Conservation (phyloP, 306 rosid species). For the Acacia confusa region DNA sequence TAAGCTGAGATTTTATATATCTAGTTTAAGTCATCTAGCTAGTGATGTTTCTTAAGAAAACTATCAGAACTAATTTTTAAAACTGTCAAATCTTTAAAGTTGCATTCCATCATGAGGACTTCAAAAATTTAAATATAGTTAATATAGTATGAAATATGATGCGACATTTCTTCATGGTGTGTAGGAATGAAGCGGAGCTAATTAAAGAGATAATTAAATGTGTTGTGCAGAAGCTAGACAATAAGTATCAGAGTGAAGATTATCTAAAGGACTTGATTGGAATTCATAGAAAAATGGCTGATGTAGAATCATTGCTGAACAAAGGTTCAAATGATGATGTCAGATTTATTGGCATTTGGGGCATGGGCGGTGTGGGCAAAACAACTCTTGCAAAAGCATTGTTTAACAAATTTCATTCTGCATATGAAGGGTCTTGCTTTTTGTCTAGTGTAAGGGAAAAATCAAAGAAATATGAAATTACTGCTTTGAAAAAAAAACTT, state of each 20-base stretch:
- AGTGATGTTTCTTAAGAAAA: neutral
- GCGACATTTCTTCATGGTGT: neutral
- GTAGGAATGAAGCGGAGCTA: neutral
- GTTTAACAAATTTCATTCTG: neutral
- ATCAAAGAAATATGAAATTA: neutral
- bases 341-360: slow-evolving; percentile 31
- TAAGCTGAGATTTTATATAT: neutral
- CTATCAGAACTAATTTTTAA: neutral
- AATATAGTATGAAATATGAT: no score
- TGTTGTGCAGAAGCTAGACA: neutral
- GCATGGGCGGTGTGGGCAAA: slow-evolving; percentile 23
- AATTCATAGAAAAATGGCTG: slow-evolving; percentile 12
- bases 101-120: neutral
- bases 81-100: neutral
- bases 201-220: neutral
- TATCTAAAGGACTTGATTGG: slow-evolving; percentile 9
- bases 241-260: neutral
- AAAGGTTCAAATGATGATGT: neutral
- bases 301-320: slow-evolving; percentile 18
- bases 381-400: slow-evolving; percentile 29
- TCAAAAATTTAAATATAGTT: neutral
- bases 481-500: slow-evolving; percentile 8
- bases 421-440: slow-evolving; percentile 22
- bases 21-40: neutral
- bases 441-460: slow-evolving; percentile 2